phyloP scores from a whole-genome alignment of 176 grass and related monocot species.

The Triticum aestivum region IWGSC_CS_RefSeq_v2.1 NC_057801.1:669028168-669028667 shows the following conservation, averaged over 20 bases:
- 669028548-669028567: too few relatives aligned
- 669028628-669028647: too few relatives aligned
- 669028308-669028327: not conserved
- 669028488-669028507: not conserved
- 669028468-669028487: not conserved
- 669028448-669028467: not conserved
- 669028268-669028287: not conserved
- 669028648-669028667: too few relatives aligned
- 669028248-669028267: not conserved
- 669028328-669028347: not conserved
- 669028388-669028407: not conserved
- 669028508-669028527: not conserved
- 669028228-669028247: not conserved
- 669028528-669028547: too few relatives aligned
- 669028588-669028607: too few relatives aligned
- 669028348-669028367: not conserved
- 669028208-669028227: not conserved
- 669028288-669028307: not conserved
- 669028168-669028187: not conserved
- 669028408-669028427: not conserved
- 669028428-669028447: not conserved
- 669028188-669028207: not conserved
- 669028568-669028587: too few relatives aligned
- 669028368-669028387: not conserved
- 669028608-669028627: too few relatives aligned